These are phyloP conservation scores for Colletotrichum sublineola DNA, from an alignment of 2,329 filamentous ascomycete genomes.

Conservation along the genomic window DNA sequence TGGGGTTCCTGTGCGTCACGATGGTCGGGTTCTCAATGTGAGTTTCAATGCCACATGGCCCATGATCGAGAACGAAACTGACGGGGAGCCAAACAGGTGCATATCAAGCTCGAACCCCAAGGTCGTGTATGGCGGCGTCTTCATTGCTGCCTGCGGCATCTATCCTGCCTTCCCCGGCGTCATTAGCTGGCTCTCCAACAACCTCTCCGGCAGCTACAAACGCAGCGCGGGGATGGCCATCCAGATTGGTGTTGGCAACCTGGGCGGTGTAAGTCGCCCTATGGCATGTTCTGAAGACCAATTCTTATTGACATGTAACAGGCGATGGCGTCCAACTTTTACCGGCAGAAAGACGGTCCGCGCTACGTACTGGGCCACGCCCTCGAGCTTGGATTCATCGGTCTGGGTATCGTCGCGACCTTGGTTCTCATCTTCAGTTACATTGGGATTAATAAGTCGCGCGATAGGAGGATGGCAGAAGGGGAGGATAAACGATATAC, in stretches of 20 bases:
- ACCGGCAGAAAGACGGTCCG: conserved; percentile 65
- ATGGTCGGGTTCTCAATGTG: conserved; percentile 69
- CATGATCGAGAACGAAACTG: conserved; percentile 38
- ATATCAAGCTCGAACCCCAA: conserved; percentile 68
- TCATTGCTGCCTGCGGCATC: conserved; percentile 81
- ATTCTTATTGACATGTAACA: conserved; percentile 40
- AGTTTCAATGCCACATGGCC: conserved; percentile 34
- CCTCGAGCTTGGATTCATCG: conserved; percentile 64
- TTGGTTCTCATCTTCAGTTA: conserved; percentile 65
- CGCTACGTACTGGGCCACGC: conserved; percentile 64
- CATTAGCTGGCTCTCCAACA: conserved; percentile 84
- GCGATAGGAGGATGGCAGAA: conserved; percentile 60
- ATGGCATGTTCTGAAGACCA: rapidly evolving
- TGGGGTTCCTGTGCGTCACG: conserved; percentile 66
- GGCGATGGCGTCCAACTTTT: conserved; percentile 81
- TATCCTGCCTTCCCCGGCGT: conserved; percentile 85
- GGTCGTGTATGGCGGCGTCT: conserved; percentile 80
- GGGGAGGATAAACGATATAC: conserved; percentile 58
- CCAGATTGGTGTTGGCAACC: conserved; percentile 72
- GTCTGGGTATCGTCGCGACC: conserved; percentile 59
- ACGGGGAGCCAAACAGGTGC: conserved; percentile 59
- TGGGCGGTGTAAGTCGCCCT: conserved; percentile 59
- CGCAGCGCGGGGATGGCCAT: conserved; percentile 74
- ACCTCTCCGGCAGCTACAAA: conserved; percentile 77
- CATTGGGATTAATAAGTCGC: conserved; percentile 68